A percentile compares a stretch with the other conserved stretches of the same genome.
phyloP scores from a whole-genome alignment of 176 grass and related monocot genomes.

The Eleusine coracana region DNA sequence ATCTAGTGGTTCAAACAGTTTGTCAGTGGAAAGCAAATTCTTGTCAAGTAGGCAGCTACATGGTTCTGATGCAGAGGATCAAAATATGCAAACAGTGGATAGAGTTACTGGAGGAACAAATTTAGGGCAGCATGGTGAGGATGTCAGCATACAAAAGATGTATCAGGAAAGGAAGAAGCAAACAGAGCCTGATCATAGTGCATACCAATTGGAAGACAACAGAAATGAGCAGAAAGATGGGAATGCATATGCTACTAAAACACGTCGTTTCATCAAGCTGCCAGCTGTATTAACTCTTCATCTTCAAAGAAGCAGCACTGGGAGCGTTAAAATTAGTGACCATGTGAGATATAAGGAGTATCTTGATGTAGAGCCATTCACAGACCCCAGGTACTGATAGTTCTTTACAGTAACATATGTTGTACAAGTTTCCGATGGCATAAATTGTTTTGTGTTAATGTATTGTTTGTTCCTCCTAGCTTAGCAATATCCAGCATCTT shows the following conservation, averaged over 20 bases:
- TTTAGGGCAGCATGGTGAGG: constrained; percentile 15
- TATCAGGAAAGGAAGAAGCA: constrained; percentile 11
- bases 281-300: constrained; percentile 43
- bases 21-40: constrained; percentile 13
- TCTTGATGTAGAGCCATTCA: constrained; percentile 15
- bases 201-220: constrained; percentile 19
- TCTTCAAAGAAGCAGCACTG: background rate
- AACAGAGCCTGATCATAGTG: constrained; percentile 1
- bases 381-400: constrained; percentile 2
- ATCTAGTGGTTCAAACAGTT: constrained; percentile 26
- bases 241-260: constrained; percentile 41
- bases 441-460: background rate
- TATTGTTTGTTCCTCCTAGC: background rate
- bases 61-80: constrained; percentile 35
- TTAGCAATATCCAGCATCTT: background rate
- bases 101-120: background rate
- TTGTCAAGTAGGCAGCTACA: constrained; percentile 29
- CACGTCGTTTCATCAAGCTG: constrained; percentile 46
- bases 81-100: background rate
- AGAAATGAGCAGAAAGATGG: constrained; percentile 36
- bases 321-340: background rate
- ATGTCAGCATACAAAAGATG: constrained; percentile 3
- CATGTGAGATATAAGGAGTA: constrained; percentile 22
- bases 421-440: background rate
- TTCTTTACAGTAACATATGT: background rate